A percentile compares a stretch with the other conserved stretches of the same genome.
Evolutionary conservation across 2,329 filamentous ascomycete genomes (phyloP).

Genomic region (Zymoseptoria passerinii): DNA sequence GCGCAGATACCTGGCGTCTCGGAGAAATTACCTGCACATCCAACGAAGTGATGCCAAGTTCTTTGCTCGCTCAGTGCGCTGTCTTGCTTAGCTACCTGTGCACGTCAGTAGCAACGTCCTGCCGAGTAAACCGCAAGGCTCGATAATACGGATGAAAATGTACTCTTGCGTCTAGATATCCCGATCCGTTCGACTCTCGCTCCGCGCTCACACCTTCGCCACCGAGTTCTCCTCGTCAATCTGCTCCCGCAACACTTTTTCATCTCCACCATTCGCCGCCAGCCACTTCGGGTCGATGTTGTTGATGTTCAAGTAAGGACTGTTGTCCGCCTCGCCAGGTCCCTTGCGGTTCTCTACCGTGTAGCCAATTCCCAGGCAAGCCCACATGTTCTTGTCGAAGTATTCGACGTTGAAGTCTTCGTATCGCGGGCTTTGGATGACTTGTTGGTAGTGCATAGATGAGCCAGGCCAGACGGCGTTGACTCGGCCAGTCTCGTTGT

Average conservation of each 20-base stretch:
- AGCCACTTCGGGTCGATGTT: conserved; percentile 38
- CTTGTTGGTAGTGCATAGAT: conserved; percentile 41
- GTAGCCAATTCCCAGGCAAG: conserved; percentile 36
- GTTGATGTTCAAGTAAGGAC: conserved; percentile 33
- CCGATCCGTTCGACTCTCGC: background rate
- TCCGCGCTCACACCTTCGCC: background rate
- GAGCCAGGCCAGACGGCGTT: conserved; percentile 45
- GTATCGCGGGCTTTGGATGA: conserved; percentile 33
- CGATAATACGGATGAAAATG: too few species aligned
- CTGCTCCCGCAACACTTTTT: conserved; percentile 15
- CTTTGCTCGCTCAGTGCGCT: too few species aligned
- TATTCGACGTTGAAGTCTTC: conserved; percentile 39
- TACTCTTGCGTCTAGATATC: too few species aligned
- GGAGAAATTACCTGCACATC: too few species aligned
- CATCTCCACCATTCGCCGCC: conserved; percentile 21
- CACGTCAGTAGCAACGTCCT: too few species aligned
- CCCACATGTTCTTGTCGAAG: conserved; percentile 35
- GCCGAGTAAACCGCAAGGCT: too few species aligned
- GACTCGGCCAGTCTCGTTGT: conserved; percentile 40
- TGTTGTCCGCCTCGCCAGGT: conserved; percentile 25
- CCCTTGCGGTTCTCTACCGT: conserved; percentile 25
- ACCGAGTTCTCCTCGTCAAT: conserved; percentile 10
- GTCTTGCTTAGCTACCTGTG: too few species aligned
- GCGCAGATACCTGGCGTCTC: background rate
- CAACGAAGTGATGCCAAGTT: too few species aligned